Evolutionary conservation across 768 basidiomycete genomes (phyloP).

Genomic region (Hygrocybe punicea): DNA sequence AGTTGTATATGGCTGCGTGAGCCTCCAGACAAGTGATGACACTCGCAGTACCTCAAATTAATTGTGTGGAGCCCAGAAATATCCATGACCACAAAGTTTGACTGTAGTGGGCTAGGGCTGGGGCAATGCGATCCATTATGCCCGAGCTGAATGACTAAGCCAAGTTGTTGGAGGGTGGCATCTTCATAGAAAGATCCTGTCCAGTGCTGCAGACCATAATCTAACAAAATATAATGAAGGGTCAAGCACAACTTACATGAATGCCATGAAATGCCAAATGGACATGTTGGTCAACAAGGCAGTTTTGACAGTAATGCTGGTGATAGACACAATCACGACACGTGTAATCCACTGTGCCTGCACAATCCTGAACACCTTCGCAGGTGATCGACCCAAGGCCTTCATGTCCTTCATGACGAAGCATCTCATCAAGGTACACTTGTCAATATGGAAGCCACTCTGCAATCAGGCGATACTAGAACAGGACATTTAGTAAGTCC

Average conservation of each 20-base stretch:
- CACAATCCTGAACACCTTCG: not conserved
- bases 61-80: not conserved
- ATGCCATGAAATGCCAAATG: not conserved
- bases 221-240: not conserved
- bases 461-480: not conserved
- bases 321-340: not conserved
- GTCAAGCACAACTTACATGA: not conserved
- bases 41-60: not conserved
- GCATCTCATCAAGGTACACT: not conserved
- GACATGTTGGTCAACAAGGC: not conserved
- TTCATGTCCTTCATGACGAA: not conserved
- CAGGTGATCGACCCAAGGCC: not conserved
- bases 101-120: not conserved
- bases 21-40: not conserved
- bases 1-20: constrained; percentile 1
- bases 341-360: not conserved
- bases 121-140: not conserved
- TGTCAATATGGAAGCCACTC: constrained; percentile 1
- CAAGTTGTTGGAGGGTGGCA: not conserved
- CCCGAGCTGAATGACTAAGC: constrained; percentile 7
- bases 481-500: not conserved
- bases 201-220: constrained; percentile 1
- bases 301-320: not conserved
- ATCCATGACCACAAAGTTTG: constrained; percentile 1
- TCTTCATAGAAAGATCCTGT: constrained; percentile 3